A percentile compares a stretch with the other conserved stretches of the same genome.
Conservation (phyloP, 495 filamentous ascomycete genomes). For the Barbatosphaeria neglecta region DNA sequence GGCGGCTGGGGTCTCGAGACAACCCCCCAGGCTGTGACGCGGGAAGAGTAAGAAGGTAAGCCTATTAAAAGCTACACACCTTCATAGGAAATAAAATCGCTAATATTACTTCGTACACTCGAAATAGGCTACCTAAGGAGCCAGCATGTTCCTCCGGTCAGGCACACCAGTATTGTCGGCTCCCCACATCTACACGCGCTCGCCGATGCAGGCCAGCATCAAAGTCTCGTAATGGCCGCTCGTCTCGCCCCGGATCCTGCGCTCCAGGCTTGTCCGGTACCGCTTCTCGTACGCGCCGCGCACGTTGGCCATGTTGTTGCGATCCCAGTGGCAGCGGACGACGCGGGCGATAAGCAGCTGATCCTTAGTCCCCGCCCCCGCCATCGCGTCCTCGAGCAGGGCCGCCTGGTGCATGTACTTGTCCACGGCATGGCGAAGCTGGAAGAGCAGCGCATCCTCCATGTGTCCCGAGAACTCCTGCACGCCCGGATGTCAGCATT, state of each 20-base stretch:
- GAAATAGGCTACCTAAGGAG: no score
- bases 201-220: constrained; percentile 39
- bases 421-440: constrained; percentile 65
- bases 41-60: no score
- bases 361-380: constrained; percentile 79
- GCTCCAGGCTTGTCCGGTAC: constrained; percentile 46
- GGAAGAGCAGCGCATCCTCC: constrained; percentile 69
- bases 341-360: constrained; percentile 60
- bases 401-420: constrained; percentile 72
- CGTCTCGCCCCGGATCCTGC: constrained; percentile 61
- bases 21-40: no score
- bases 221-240: constrained; percentile 65
- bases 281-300: constrained; percentile 53
- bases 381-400: constrained; percentile 74
- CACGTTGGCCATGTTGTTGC: constrained; percentile 51
- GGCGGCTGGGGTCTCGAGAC: no score
- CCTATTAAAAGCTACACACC: background rate
- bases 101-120: no score
- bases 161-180: background rate
- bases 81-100: background rate
- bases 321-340: constrained; percentile 72
- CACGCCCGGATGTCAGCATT: background rate
- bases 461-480: constrained; percentile 85
- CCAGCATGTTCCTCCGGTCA: background rate
- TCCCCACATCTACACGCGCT: constrained; percentile 5